Evolutionary conservation across 176 grass and related monocot genomes (phyloP), one percentile per base, ranked within the genome.

Genomic region (Tillandsia fasciculata): DNA sequence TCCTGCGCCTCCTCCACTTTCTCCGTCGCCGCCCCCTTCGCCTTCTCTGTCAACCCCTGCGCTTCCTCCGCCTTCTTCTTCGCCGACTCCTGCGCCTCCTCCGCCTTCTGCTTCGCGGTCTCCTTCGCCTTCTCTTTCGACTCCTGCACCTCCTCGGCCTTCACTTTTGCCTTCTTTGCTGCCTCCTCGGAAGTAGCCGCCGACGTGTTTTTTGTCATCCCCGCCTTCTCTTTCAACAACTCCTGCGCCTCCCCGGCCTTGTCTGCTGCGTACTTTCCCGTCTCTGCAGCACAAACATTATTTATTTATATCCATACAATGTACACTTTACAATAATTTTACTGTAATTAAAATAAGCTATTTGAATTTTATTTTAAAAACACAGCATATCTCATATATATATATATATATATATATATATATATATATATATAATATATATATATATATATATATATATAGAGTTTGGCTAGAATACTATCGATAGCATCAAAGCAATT

Each of bases 101-200:
- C 72, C 5, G 0, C 17, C 2, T 56, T 53, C 26, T 69, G 69
- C 58, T 74, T 42, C 12, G 77, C 85, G n/a, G n/a, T n/a, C n/a
- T n/a, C n/a, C n/a, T n/a, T n/a, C n/a, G n/a, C n/a, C n/a, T n/a
- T n/a, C n/a, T n/a, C n/a, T n/a, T n/a, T n/a, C 70, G 66, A 83
- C 65, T 92, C 90, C 53, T 87, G 87, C 1, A 84, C 77, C 15
- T 67, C 23, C 49, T 83, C 65, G 1, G 81, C 66, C 7, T 65
- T 66, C 76, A 80, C 85, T 4, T 80, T 75, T 6, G 52, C 77
- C 12, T 74, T 59, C 11, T 10, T 11, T 69, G 53, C 63, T 70
- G 86, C 76, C 0, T 72, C 2, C 52, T 80, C 78, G 28, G 71
- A 69, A 8, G 22, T 15, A n/a, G 78, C 69, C 17, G 18, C 56